Percentiles rank a stretch among this genome's conserved stretches.
Conservation (phyloP, 169 alveolate species). For the Cryptosporidium sp. region DNA sequence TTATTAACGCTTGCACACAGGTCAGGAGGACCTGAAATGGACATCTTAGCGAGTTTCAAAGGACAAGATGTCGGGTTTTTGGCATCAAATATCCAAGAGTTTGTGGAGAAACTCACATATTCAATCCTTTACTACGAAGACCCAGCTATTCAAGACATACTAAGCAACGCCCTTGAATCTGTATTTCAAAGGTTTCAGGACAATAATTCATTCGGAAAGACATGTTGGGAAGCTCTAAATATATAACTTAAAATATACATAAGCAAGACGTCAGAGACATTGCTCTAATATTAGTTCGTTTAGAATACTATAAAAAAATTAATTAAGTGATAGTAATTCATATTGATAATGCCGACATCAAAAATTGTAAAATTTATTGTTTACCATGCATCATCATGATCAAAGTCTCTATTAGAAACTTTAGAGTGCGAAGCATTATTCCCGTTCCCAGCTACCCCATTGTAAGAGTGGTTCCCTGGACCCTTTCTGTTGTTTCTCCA, state of each 20-base stretch:
- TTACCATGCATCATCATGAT: constrained; percentile 74
- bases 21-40: constrained; percentile 92
- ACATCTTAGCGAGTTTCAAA: constrained; percentile 81
- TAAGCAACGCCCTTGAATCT: constrained; percentile 22
- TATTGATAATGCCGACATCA: neutral
- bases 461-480: neutral
- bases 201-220: constrained; percentile 29
- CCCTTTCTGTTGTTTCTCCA: constrained; percentile 27
- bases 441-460: constrained; percentile 17
- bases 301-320: constrained; percentile 16
- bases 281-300: neutral
- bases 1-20: constrained; percentile 88
- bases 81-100: constrained; percentile 84
- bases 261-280: neutral
- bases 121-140: constrained; percentile 23
- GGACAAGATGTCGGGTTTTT: constrained; percentile 84
- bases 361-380: neutral
- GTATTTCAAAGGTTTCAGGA: constrained; percentile 35
- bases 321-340: constrained; percentile 6
- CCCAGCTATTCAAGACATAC: neutral
- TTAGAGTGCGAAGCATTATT: constrained; percentile 61
- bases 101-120: constrained; percentile 75
- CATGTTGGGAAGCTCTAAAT: constrained; percentile 46
- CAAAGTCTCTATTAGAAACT: constrained; percentile 55
- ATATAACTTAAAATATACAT: constrained; percentile 17